Evolutionary conservation across 805 yeast species (phyloP), one percentile per base, ranked within the genome.

Genomic region (Priceomyces carsonii): DNA sequence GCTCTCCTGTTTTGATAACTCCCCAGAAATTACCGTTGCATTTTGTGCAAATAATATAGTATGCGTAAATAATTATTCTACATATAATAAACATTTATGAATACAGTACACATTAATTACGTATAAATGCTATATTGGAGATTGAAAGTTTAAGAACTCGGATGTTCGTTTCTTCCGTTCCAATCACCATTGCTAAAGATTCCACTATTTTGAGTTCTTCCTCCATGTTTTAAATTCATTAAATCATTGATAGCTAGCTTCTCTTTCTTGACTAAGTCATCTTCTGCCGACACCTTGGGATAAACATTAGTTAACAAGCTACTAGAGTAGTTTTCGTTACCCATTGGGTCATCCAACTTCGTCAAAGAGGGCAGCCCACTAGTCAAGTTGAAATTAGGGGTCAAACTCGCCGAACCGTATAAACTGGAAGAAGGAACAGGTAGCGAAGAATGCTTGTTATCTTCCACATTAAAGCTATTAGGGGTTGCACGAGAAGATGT

Each of bases 241-340:
- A 58, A 47, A 43, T 58, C 63, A 39, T 55, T 53, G 8, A 57
- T 52, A 1, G 54, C 66, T 33, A 54, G 38, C 33, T 55, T 57
- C 37, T 62, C 68, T 33, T 61, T 54, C 24, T 53, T 56, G 3
- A 51, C 29, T 29, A 58, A 31, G 12, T 59, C 62, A 5, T 15
- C 26, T 24, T 35, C 26, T 8, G 8, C 9, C 5, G 27, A 14
- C 16, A n/a, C 14, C n/a, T 35, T 35, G 6, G 25, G n/a, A 24
- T 24, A 29, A 8, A 33, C 33, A 5, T 39, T 33, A 8, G 39
- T 31, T 2, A 38, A 34, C 2, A 53, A 43, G 20, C 45, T 53
- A 9, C 41, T 46, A 3, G 56, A 50, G 26, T 44, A 52, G 18
- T 42, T 46, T 6, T 50, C 54, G 8, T 50, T 53, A 8, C 50